Evolutionary conservation across 305 asterid species (phyloP).

Genomic region (Solanum hybrid): DNA sequence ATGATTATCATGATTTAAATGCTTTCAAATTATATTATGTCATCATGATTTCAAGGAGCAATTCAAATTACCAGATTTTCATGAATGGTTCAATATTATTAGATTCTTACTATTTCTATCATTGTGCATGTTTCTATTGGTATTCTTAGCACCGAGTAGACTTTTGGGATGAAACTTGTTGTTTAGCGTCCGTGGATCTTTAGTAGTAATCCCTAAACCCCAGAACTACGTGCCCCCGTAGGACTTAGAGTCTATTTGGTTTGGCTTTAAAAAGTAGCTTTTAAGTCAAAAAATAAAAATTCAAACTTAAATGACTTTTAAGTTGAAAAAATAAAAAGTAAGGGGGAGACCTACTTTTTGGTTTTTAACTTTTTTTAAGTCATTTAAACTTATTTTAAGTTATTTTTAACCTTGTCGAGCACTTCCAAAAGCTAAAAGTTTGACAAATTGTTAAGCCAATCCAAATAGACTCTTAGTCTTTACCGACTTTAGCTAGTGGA

Average conservation of each 20-base stretch:
- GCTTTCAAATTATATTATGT: too few species aligned
- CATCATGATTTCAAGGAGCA: not conserved
- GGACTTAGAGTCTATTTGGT: not conserved
- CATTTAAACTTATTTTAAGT: not conserved
- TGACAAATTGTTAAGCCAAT: too few species aligned
- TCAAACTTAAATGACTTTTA: not conserved
- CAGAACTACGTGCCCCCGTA: not conserved
- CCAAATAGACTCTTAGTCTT: not conserved
- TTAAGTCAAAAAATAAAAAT: too few species aligned
- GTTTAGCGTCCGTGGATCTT: not conserved
- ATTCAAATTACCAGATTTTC: not conserved
- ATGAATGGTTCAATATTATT: not conserved
- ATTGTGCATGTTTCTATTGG: not conserved
- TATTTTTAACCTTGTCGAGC: not conserved
- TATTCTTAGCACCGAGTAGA: not conserved
- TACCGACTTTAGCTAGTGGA: not conserved
- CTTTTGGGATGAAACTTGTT: too few species aligned
- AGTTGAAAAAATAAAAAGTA: too few species aligned
- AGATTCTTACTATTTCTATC: not conserved
- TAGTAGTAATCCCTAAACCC: not conserved
- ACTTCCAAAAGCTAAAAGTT: not conserved
- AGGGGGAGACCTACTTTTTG: not conserved
- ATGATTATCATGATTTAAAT: too few species aligned
- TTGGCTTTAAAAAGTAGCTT: not conserved
- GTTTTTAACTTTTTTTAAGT: too few species aligned